Evolutionary conservation across 129 eudicot genomes (phyloP).

Genomic region (Pulicaria dysenterica): DNA sequence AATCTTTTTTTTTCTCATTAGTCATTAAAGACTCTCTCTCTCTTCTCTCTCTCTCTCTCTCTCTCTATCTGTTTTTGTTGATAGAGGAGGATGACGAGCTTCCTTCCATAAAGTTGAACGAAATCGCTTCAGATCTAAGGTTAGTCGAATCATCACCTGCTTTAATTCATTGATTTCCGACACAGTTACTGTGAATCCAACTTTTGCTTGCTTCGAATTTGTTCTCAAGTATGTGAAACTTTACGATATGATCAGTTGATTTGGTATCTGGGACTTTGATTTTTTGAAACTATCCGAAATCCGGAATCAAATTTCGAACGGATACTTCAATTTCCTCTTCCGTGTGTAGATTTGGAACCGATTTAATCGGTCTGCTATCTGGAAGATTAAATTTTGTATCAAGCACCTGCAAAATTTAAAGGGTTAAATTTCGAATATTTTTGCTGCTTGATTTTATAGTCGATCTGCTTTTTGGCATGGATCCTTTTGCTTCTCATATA

Average conservation of each 20-base stretch:
- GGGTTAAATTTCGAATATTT: not conserved
- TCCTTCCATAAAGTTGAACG: conserved; percentile 24
- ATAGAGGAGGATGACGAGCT: conserved; percentile 18
- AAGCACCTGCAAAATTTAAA: conserved; percentile 6
- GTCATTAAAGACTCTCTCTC: too few relatives aligned
- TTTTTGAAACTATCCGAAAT: not conserved
- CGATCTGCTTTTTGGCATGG: conserved; percentile 21
- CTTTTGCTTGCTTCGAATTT: conserved; percentile 11
- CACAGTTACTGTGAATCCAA: conserved; percentile 1
- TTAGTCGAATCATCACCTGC: conserved; percentile 13
- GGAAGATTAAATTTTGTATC: not conserved
- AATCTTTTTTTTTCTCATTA: too few relatives aligned
- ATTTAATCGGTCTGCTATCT: not conserved
- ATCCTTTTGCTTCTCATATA: not conserved
- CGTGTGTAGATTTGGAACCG: too few relatives aligned
- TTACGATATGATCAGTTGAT: conserved; percentile 14
- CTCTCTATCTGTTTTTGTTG: conserved; percentile 15
- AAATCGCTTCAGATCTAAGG: conserved; percentile 34
- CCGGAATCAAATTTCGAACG: too few relatives aligned
- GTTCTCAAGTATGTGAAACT: conserved; percentile 2
- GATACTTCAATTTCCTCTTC: too few relatives aligned
- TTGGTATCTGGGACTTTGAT: conserved; percentile 14
- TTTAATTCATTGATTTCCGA: not conserved
- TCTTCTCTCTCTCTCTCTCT: conserved; percentile 25
- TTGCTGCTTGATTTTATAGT: not conserved